A percentile compares a stretch with the other conserved stretches of the same genome.
phyloP scores from a whole-genome alignment of 73 alveolate species.

The Paramecium bursaria region DNA sequence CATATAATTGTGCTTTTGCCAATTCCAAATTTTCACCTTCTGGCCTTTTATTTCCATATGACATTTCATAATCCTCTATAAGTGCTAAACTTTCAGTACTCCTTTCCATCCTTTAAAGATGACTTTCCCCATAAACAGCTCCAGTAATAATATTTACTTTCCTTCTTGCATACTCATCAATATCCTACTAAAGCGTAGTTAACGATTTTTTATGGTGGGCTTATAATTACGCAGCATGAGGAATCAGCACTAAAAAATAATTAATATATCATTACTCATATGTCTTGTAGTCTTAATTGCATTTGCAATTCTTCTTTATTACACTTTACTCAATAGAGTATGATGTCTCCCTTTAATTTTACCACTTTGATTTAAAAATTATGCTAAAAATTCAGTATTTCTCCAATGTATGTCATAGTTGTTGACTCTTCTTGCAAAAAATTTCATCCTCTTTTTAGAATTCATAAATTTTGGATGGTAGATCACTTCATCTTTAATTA shows the following conservation, averaged over 20 bases:
- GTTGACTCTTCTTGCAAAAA: constrained; percentile 74
- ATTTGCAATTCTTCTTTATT: constrained; percentile 68
- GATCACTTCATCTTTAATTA: constrained; percentile 72
- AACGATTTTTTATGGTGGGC: constrained; percentile 65
- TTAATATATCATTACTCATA: constrained; percentile 51
- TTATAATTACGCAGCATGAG: constrained; percentile 22
- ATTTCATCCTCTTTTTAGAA: constrained; percentile 57
- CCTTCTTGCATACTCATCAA: constrained; percentile 59
- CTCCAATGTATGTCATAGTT: constrained; percentile 82
- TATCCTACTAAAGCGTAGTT: constrained; percentile 58
- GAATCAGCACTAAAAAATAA: constrained; percentile 36
- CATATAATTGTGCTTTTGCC: constrained; percentile 22
- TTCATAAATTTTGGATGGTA: constrained; percentile 48
- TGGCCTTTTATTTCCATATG: constrained; percentile 8
- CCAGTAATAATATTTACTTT: constrained; percentile 61
- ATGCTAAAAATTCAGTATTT: constrained; percentile 75
- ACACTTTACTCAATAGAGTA: constrained; percentile 71
- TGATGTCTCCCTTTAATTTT: constrained; percentile 73
- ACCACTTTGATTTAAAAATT: constrained; percentile 79
- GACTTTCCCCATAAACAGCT: constrained; percentile 27
- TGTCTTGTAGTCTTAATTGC: constrained; percentile 71
- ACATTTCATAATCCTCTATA: neutral
- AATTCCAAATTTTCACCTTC: neutral
- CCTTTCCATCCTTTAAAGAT: constrained; percentile 15
- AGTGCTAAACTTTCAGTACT: neutral